Base-by-base conservation (phyloP, 2,329 filamentous ascomycete species). In the Paracoccidioides brasiliensis region DNA sequence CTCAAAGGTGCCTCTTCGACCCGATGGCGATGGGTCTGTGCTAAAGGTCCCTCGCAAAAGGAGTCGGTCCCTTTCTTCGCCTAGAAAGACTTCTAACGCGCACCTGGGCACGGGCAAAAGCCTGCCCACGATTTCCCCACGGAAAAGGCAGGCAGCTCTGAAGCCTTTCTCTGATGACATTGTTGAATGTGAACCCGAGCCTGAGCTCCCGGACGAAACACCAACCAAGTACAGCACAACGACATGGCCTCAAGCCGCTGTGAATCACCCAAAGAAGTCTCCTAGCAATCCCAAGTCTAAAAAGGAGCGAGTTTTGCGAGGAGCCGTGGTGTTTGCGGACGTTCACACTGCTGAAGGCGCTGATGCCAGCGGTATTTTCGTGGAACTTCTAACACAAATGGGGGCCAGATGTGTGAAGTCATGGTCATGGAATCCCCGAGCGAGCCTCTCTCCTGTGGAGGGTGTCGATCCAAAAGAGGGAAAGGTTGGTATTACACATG, bases 261-360 rank as follows among this genome's bases (percentile, higher is more conserved):
- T 44, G 33, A 49, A 50, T 9, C 67, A 64, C 35, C 64, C 66
- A 15, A 53, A 56, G 2, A 71, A 68, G 45, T 62, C 65, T 10
- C 62, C 68, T 42, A 63, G 62, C 5, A 64, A 61, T 28, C 64
- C 61, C 35, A 57, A 59, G 2, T 56, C 58, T 8, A 57, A 63
- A 7, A 15, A n/a, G 28, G 58, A 66, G 30, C 64, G 66, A 10
- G 66, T 86, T 3, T 76, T 91, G 3, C 77, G 79, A 22, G 89
- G 88, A 1, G 86, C 83, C 14, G 80, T 89, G 3, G 86, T 93
- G 4, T 89, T 84, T 65, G 86, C 93, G 1, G 89, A 95, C 67
- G 88, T 94, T 2, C 82, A 88, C 66, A 90, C 87, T 0, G 86
- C 81, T 7, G 86, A 93, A 64, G 89, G 89, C 5, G 84, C 83